Evolutionary conservation across 2,329 filamentous ascomycete species (phyloP).

Genomic region (Cyanodermella asteris): DNA sequence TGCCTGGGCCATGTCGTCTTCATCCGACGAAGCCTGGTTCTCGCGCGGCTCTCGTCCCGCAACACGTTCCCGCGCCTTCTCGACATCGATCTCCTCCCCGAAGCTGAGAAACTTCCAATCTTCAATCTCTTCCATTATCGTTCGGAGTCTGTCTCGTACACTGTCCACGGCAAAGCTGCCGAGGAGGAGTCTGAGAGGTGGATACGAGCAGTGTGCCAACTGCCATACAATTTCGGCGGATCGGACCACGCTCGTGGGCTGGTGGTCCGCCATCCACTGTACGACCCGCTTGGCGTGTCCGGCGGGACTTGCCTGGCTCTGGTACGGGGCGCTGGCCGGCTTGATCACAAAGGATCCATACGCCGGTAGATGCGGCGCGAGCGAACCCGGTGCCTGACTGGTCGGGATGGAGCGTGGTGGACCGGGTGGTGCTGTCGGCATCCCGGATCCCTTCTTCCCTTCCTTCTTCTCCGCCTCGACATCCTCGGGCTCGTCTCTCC

Average conservation of each 20-base stretch:
- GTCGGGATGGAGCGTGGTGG: constrained; percentile 5
- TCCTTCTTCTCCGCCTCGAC: constrained; percentile 8
- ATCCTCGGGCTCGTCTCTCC: constrained; percentile 46
- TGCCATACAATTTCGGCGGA: constrained; percentile 89
- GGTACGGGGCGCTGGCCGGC: constrained; percentile 61
- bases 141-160: constrained; percentile 69
- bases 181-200: constrained; percentile 64
- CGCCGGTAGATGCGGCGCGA: constrained; percentile 41
- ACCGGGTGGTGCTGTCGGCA: neutral
- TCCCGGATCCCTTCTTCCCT: constrained; percentile 10
- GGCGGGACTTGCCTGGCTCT: constrained; percentile 55
- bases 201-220: constrained; percentile 82
- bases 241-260: constrained; percentile 81
- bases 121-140: constrained; percentile 84
- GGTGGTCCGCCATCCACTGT: constrained; percentile 80
- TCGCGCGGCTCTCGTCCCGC: too few species aligned
- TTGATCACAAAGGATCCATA: constrained; percentile 91
- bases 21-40: too few species aligned
- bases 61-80: neutral
- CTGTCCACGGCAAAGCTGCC: constrained; percentile 93
- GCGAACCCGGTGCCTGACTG: constrained; percentile 1
- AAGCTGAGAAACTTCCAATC: constrained; percentile 82
- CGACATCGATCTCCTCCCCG: constrained; percentile 1
- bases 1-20: too few species aligned
- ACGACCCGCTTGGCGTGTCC: constrained; percentile 78